A percentile compares a stretch with the other conserved stretches of the same genome.
These are phyloP conservation scores for Fusarium denticulatum DNA, from an alignment of 2,329 filamentous ascomycete species.

Conservation along the genomic window DNA sequence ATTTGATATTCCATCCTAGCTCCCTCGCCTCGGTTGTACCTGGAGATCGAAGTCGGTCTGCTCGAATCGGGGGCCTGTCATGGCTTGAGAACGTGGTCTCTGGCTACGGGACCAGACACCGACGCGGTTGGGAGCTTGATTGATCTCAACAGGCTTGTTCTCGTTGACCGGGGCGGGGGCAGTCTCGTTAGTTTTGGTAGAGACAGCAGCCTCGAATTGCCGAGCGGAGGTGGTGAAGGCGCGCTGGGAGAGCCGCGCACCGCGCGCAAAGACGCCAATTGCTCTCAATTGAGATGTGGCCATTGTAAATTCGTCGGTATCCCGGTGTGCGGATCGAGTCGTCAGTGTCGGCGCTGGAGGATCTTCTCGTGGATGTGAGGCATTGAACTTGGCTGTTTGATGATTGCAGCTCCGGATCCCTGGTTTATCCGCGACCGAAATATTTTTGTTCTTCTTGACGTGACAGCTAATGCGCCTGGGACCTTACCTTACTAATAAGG, in stretches of 20 bases:
- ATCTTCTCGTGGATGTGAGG: slow-evolving; percentile 36
- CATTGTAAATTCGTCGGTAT: slow-evolving; percentile 46
- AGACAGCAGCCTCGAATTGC: slow-evolving; percentile 56
- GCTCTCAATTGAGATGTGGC: slow-evolving; percentile 59
- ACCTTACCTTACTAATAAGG: background rate
- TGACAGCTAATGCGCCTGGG: slow-evolving; percentile 6
- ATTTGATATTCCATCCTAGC: slow-evolving; percentile 5
- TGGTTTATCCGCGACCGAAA: slow-evolving; percentile 41
- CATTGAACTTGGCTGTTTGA: slow-evolving; percentile 32
- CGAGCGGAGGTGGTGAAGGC: slow-evolving; percentile 60
- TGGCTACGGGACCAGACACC: slow-evolving; percentile 88
- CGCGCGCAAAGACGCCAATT: slow-evolving; percentile 56
- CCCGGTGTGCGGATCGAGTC: slow-evolving; percentile 43
- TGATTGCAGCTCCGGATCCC: slow-evolving; percentile 16
- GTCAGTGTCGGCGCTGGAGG: slow-evolving; percentile 36
- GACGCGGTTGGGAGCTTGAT: slow-evolving; percentile 88
- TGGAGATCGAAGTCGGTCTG: slow-evolving; percentile 94
- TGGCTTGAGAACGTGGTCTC: slow-evolving; percentile 80
- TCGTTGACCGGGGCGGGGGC: slow-evolving; percentile 57
- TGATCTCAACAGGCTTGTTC: slow-evolving; percentile 57
- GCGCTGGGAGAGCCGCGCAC: slow-evolving; percentile 56
- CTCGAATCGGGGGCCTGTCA: slow-evolving; percentile 95
- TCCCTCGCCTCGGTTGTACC: slow-evolving; percentile 63
- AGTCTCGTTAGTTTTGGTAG: slow-evolving; percentile 53
- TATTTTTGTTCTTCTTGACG: slow-evolving; percentile 24